Evolutionary conservation across 495 filamentous ascomycete species (phyloP), one percentile per base, ranked within the genome.

Genomic region (Aspergillus egyptiacus): DNA sequence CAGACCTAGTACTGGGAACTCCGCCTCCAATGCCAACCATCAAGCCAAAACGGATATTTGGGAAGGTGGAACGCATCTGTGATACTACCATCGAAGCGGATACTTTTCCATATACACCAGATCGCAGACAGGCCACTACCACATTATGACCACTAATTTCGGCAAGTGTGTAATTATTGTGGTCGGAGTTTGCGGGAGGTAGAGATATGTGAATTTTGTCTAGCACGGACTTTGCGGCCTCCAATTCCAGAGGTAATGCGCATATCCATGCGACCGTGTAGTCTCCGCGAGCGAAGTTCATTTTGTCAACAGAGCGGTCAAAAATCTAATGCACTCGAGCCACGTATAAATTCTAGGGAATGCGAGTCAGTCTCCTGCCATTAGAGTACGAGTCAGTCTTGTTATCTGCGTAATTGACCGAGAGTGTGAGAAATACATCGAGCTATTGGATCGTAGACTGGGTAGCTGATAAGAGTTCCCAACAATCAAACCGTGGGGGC

Each of bases 1-100:
- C 59, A 18, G 44, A 31, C 18, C 40, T 51, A 19, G 6, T 22
- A n/a, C 34, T 46, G 13, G 67, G 67, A 4, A 65, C 59, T 3
- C 65, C 65, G 0, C 62, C 67, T 5, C 67, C 66, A 35, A 71
- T 68, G 15, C 66, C 66, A 3, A 68, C 63, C 55, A 66, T 56
- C 34, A 70, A 30, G 0, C 37, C 57, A 37, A 63, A 61, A 10
- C 48, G 46, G 18, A 70, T 36, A 19, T 37, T 25, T 4, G 33
- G 35, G 46, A 60, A 68, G 6, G 56, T 64, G 1, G 35, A 41
- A 6, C 36, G 46, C 52, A 66, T 54, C 2, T 65, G 54, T 25
- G 44, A 42, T 7, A 48, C 51, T 5, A 63, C 56, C 1, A 30
- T 48, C 9, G 67, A 42, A 23, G 67, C 65, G n/a, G 57, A 52